Base-by-base conservation (phyloP, 805 yeast species). In the Candida glaebosa region DNA sequence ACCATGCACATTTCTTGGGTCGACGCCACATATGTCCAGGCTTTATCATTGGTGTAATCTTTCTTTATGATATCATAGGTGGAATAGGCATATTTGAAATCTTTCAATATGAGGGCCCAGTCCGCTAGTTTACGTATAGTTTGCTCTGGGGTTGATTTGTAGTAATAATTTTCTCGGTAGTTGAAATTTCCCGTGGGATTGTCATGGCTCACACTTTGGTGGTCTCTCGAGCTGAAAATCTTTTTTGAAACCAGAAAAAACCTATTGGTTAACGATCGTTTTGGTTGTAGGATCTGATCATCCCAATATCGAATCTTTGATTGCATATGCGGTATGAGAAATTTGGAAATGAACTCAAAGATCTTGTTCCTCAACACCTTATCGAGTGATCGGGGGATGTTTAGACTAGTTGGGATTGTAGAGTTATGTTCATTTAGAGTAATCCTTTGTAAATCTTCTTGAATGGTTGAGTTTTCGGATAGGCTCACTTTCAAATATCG, bases 51-150 rank as follows among this genome's bases (percentile, higher is more conserved):
- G 31, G 78, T 68, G 49, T 82, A 82, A 57, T 90, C 96, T 53
- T 84, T 83, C 45, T 83, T 82, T 30, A 88, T 72, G 38, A 87
- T 58, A 45, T 91, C 98, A 58, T 91, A 91, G 1, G 88, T 84
- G 1, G 85, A 70, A 54, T 84, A 83, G 2, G 97, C 93, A 43
- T 79, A 81, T 57, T 82, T 82, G 69, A 84, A 91, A 65, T 93
- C 96, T 28, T 89, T 77, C n/a, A 90, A 63, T 81, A 93, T 87
- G 53, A 91, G 80, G 5, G 89, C 81, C 87, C 95, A 87, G 59
- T 93, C 99, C 0, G 95, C 98, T 19, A 91, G 67, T 55, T 85
- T 84, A 38, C 98, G 70, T 19, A 89, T 71, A 33, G 78, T 71
- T 56, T 87, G 84, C 51, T 88, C 96, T 1, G 82, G 74, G 0